These are phyloP conservation scores for Lipomyces spencermartinsiae DNA, from an alignment of 805 yeast species.

Conservation along the genomic window DNA sequence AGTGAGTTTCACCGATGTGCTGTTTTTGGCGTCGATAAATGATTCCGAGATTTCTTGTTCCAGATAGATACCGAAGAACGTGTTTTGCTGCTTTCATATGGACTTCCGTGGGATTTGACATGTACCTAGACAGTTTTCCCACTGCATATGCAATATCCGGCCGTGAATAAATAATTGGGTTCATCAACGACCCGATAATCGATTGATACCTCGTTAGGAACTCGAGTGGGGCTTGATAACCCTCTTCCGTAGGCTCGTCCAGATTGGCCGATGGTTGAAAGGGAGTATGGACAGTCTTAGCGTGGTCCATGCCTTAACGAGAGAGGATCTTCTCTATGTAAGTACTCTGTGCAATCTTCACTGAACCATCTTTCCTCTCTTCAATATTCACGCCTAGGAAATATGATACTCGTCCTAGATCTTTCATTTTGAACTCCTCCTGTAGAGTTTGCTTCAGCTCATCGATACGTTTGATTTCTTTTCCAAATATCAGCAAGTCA, in stretches of 20 bases:
- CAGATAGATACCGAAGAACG: conserved; percentile 56
- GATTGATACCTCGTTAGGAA: conserved; percentile 7
- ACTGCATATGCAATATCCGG: conserved; percentile 8
- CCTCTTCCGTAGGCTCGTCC: conserved; percentile 5
- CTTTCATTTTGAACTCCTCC: conserved; percentile 26
- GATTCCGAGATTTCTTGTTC: conserved; percentile 61
- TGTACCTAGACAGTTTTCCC: conserved; percentile 6
- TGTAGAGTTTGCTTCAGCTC: background rate
- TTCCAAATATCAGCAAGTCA: conserved; percentile 31
- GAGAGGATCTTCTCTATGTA: no score
- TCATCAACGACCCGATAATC: conserved; percentile 5
- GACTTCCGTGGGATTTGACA: conserved; percentile 7
- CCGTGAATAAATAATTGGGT: background rate
- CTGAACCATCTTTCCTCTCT: no score
- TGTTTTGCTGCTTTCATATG: conserved; percentile 57
- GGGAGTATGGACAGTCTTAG: no score
- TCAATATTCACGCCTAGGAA: conserved; percentile 25
- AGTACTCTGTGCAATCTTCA: no score
- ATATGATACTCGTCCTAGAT: conserved; percentile 22
- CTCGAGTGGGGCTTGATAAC: background rate
- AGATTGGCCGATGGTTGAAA: conserved; percentile 7
- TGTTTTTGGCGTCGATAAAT: conserved; percentile 1
- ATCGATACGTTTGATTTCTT: conserved; percentile 10
- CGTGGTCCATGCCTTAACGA: no score
- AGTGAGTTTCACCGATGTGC: background rate